Evolutionary conservation across 2,329 filamentous ascomycete genomes (phyloP), one percentile per base, ranked within the genome.

Genomic region (Colletotrichum orbiculare): DNA sequence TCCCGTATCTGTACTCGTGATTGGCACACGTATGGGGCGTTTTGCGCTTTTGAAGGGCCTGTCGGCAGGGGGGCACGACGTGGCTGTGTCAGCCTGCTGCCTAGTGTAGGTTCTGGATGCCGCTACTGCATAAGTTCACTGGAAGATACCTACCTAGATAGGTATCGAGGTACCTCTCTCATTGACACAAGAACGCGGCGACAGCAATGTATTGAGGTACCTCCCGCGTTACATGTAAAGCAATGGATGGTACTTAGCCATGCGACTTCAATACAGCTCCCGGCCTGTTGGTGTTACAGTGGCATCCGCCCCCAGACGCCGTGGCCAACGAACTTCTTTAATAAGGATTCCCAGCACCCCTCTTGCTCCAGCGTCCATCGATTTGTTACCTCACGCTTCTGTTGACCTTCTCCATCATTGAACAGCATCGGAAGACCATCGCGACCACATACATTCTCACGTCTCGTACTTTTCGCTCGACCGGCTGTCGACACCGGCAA

Each of bases 11-110:
- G 25, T 25, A 25, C 25, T 25, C 25, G 25, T 25, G 25, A 25
- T 25, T 25, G 25, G 25, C 25, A 25, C 42, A n/a, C n/a, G 12
- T 48, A 17, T 33, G 25, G 46, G 46, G 46, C 46, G 46, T 12
- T 12, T 35, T 11, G 6, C 9, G 46, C 8, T 6, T 33, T n/a
- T 38, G 41, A 53, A 50, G 46, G 50, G 52, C 62, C 41, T 56
- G 52, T 53, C 35, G 45, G 45, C 25, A 13, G 35, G 37, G 49
- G 38, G 15, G 47, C 38, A 43, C 35, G 15, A 39, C 11, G 63
- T 66, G 63, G 63, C 63, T 66, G 63, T 63, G 63, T 45, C 62
- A 39, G 50, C 62, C 63, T 66, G 63, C 63, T 66, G 63, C 63
- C 58, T 65, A 15, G 1, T 2, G 15, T 15, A 13, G 15, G 43